Evolutionary conservation across 2,329 filamentous ascomycete genomes (phyloP).

Genomic region (Metarhizium brunneum): DNA sequence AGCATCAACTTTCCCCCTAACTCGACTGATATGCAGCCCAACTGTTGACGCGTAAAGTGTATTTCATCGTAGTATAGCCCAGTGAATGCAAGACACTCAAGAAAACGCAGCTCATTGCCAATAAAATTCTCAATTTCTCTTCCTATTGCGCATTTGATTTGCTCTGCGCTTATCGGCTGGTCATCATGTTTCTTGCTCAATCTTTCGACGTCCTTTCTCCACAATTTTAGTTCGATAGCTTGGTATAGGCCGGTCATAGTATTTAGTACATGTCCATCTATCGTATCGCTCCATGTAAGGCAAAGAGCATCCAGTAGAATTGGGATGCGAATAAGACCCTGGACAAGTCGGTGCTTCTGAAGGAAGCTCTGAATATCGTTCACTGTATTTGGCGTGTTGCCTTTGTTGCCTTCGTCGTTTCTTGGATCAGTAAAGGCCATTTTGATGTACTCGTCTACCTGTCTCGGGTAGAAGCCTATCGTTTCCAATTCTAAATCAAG

Average conservation of each 20-base stretch:
- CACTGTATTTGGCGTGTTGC: background rate
- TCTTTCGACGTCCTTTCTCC: slow-evolving; percentile 27
- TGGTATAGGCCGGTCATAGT: slow-evolving; percentile 29
- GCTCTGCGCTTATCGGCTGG: background rate
- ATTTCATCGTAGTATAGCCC: slow-evolving; percentile 23
- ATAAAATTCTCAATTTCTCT: slow-evolving; percentile 10
- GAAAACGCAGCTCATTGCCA: slow-evolving; percentile 13
- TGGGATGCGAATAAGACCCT: slow-evolving; percentile 30
- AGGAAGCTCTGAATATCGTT: slow-evolving; percentile 23
- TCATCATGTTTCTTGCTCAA: slow-evolving; percentile 14
- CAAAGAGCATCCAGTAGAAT: slow-evolving; percentile 36
- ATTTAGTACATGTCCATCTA: background rate
- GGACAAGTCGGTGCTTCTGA: slow-evolving; percentile 19
- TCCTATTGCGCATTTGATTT: background rate
- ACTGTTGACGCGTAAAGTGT: slow-evolving; percentile 18
- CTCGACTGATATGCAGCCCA: background rate
- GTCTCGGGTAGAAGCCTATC: slow-evolving; percentile 27
- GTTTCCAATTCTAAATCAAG: slow-evolving; percentile 28
- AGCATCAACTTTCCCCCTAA: no score
- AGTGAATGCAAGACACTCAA: slow-evolving; percentile 25
- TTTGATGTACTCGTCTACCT: slow-evolving; percentile 24
- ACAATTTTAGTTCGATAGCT: slow-evolving; percentile 24
- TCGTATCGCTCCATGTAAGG: slow-evolving; percentile 22
- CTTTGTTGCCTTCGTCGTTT: no score
- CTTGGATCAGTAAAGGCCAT: background rate